A percentile compares a stretch with the other conserved stretches of the same genome.
phyloP scores from a whole-genome alignment of 306 rosid species.

The Carpinus viminea region DNA sequence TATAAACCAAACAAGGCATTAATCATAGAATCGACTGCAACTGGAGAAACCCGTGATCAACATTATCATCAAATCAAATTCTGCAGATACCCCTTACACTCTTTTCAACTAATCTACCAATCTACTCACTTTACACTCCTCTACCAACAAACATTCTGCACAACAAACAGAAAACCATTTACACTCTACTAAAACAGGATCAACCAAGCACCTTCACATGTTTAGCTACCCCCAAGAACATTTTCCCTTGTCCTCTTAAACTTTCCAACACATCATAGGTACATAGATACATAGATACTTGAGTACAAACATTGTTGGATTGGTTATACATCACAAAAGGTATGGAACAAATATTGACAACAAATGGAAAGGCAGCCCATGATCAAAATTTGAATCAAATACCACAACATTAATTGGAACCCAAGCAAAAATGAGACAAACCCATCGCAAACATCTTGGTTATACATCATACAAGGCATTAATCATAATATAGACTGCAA shows the following conservation, averaged over 20 bases:
- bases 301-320: not conserved
- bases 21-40: not conserved
- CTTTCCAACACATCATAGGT: too few relatives aligned
- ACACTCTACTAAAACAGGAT: too few relatives aligned
- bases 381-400: not conserved
- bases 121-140: too few relatives aligned
- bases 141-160: too few relatives aligned
- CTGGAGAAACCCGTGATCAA: not conserved
- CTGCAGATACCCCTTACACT: too few relatives aligned
- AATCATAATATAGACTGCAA: not conserved
- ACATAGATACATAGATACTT: not conserved
- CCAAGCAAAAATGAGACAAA: conserved; percentile 8
- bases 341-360: not conserved
- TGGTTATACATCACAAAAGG: not conserved
- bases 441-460: not conserved
- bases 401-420: too few relatives aligned
- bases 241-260: too few relatives aligned
- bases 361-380: not conserved
- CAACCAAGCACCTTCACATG: too few relatives aligned
- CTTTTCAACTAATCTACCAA: too few relatives aligned
- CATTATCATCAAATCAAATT: not conserved
- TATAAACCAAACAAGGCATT: not conserved
- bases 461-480: not conserved
- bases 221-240: too few relatives aligned
- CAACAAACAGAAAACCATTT: too few relatives aligned